Evolutionary conservation across 768 basidiomycete species (phyloP).

Genomic region (Mycena crocata): DNA sequence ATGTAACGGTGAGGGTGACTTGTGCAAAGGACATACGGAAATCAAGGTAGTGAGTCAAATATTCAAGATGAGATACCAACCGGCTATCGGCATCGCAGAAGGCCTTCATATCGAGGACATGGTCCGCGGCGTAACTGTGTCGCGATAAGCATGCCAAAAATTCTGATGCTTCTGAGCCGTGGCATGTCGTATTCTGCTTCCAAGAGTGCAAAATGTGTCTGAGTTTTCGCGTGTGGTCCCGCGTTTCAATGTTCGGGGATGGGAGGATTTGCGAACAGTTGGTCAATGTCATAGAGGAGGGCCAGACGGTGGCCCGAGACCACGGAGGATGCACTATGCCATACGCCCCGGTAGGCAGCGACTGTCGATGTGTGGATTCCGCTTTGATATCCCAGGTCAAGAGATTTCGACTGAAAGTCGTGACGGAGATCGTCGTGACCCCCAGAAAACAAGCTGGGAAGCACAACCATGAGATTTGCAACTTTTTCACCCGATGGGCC

Average conservation of each 20-base stretch:
- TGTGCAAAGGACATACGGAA: constrained; percentile 2
- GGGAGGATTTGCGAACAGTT: neutral
- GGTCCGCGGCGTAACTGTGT: neutral
- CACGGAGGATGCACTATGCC: neutral
- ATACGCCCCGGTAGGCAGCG: constrained; percentile 4
- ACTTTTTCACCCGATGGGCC: neutral
- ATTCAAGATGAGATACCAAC: neutral
- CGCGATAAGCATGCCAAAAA: neutral
- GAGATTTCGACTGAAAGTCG: neutral
- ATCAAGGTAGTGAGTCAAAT: neutral
- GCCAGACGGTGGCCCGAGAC: constrained; percentile 10
- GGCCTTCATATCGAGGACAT: neutral
- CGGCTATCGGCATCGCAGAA: neutral
- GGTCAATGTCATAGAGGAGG: constrained; percentile 6
- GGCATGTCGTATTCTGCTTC: neutral
- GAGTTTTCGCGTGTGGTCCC: neutral
- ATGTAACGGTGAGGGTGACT: neutral
- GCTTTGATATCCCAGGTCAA: constrained; percentile 4
- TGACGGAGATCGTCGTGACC: constrained; percentile 7
- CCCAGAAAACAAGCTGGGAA: constrained; percentile 9
- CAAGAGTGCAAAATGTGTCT: neutral
- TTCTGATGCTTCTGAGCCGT: neutral
- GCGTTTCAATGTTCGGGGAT: neutral
- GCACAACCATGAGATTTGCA: constrained; percentile 4
- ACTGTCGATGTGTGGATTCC: neutral